These are phyloP conservation scores for Neurospora sp. DNA, from an alignment of 495 filamentous ascomycete genomes.

Conservation along the genomic window DNA sequence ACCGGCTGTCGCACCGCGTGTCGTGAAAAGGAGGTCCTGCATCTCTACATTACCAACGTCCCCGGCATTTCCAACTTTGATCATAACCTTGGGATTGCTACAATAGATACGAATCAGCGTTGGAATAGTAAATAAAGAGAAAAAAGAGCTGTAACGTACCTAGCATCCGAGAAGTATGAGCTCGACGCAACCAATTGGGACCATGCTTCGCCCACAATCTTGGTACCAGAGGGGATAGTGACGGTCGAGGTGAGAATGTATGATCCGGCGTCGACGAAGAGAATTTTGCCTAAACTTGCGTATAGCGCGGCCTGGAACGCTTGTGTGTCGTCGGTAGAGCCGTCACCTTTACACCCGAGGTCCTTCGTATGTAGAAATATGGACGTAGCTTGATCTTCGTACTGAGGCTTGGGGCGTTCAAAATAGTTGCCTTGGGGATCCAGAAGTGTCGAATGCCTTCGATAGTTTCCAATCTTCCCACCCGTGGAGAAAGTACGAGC, in stretches of 20 bases:
- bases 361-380: constrained; percentile 7
- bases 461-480: constrained; percentile 43
- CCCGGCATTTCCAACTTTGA: too few species aligned
- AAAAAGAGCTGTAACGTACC: too few species aligned
- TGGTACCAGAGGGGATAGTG: constrained; percentile 41
- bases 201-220: constrained; percentile 34
- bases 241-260: constrained; percentile 28
- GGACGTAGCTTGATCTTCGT: constrained; percentile 32
- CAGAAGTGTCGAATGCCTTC: constrained; percentile 38
- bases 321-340: not conserved
- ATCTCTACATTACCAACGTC: too few species aligned
- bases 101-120: not conserved
- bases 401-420: constrained; percentile 54
- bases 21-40: too few species aligned
- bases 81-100: too few species aligned
- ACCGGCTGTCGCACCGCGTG: too few species aligned
- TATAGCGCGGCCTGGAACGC: not conserved
- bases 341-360: not conserved
- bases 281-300: constrained; percentile 16
- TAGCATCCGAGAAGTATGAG: constrained; percentile 30
- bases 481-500: constrained; percentile 57
- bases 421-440: constrained; percentile 43
- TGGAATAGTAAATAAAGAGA: too few species aligned
- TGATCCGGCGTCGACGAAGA: constrained; percentile 17
- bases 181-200: constrained; percentile 29